These are phyloP conservation scores for Saksenaea oblongispora DNA, from an alignment of 371 early-diverging fungal species.

Conservation along the genomic window DNA sequence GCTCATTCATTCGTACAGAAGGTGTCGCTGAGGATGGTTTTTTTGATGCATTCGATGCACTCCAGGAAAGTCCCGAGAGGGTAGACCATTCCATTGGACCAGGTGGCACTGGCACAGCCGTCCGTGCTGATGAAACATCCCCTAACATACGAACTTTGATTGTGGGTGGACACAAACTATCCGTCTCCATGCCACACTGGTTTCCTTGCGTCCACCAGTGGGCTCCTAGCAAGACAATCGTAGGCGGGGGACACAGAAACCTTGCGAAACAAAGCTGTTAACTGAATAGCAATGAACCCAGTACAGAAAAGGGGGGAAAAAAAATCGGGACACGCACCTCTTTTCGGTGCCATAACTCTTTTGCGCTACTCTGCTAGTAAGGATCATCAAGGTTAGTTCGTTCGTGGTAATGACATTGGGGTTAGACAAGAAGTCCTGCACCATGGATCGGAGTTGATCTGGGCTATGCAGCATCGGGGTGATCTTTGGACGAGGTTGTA, in stretches of 20 bases:
- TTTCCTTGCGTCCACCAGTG: conserved; percentile 57
- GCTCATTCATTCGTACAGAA: conserved; percentile 13
- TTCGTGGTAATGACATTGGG: conserved; percentile 32
- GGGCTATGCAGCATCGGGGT: background rate
- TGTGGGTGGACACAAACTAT: conserved; percentile 22
- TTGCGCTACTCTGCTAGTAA: conserved; percentile 77
- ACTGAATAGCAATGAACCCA: background rate
- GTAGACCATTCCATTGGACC: conserved; percentile 47
- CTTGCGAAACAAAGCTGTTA: conserved; percentile 13
- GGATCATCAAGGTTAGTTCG: conserved; percentile 64
- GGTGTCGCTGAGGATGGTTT: background rate
- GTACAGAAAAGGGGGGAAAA: background rate
- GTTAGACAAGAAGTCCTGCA: conserved; percentile 12
- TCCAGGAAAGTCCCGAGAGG: conserved; percentile 24
- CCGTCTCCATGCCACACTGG: background rate
- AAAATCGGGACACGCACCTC: conserved; percentile 34
- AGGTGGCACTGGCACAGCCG: conserved; percentile 17
- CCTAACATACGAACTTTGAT: conserved; percentile 36
- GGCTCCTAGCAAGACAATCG: conserved; percentile 69
- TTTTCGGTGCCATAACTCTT: conserved; percentile 85
- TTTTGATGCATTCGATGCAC: background rate
- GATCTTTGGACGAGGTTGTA: background rate
- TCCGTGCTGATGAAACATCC: conserved; percentile 22
- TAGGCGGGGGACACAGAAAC: conserved; percentile 82
- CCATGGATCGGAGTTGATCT: conserved; percentile 8